A percentile compares a stretch with the other conserved stretches of the same genome.
phyloP scores from a whole-genome alignment of 306 rosid genomes.

The Rosa chinensis region DNA sequence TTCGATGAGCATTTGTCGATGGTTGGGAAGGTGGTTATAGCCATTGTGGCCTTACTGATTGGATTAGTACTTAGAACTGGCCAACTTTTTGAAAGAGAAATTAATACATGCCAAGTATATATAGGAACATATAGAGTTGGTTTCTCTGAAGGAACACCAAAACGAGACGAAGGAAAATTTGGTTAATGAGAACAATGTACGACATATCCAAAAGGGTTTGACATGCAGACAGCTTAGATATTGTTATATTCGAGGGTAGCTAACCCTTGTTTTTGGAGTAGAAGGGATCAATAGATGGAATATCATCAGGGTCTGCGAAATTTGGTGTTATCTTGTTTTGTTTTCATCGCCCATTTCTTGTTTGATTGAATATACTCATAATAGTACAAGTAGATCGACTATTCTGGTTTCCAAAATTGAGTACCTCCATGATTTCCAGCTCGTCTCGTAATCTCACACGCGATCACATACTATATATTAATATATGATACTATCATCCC shows the following conservation, averaged over 20 bases:
- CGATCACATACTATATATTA: too few relatives aligned
- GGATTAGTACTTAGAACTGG: not conserved
- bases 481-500: not conserved
- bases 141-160: not conserved
- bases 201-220: conserved; percentile 23
- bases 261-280: conserved; percentile 31
- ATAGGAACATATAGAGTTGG: not conserved
- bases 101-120: not conserved
- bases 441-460: not conserved
- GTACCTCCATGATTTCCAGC: not conserved
- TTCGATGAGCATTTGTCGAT: conserved; percentile 53
- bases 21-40: conserved; percentile 36
- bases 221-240: not conserved
- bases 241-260: conserved; percentile 33
- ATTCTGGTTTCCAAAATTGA: not conserved
- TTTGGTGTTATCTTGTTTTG: conserved; percentile 18
- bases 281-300: not conserved
- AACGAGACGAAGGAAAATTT: conserved; percentile 13
- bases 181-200: conserved; percentile 15
- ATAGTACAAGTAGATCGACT: not conserved
- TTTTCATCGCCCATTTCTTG: conserved; percentile 12
- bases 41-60: conserved; percentile 2
- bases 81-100: not conserved
- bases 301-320: not conserved
- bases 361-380: not conserved